A percentile compares a stretch with the other conserved stretches of the same genome.
phyloP scores from a whole-genome alignment of 495 filamentous ascomycete genomes.

The Penicillium soppii region DNA sequence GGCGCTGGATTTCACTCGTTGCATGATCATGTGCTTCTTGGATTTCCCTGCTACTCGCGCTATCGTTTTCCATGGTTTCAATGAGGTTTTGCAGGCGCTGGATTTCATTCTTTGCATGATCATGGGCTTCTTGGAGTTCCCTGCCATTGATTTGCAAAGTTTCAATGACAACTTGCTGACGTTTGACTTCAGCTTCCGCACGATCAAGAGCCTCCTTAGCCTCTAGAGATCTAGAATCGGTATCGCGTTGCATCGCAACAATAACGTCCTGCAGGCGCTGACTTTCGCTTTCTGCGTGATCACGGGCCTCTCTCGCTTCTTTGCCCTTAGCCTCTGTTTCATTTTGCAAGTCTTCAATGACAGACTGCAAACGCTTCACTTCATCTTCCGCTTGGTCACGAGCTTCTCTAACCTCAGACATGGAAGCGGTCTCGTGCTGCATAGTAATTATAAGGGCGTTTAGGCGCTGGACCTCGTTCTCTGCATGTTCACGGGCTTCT shows the following conservation, averaged over 20 bases:
- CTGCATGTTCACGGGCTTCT: constrained; percentile 28
- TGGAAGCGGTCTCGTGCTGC: background rate
- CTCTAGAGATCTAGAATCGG: constrained; percentile 10
- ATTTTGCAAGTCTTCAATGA: constrained; percentile 5
- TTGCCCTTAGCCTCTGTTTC: background rate
- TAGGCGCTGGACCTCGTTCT: constrained; percentile 17
- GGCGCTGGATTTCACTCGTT: constrained; percentile 19
- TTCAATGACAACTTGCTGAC: constrained; percentile 16
- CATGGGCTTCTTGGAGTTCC: constrained; percentile 2
- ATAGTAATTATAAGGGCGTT: constrained; percentile 9
- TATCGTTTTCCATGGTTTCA: background rate
- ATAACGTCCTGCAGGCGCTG: background rate
- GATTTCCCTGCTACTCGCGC: constrained; percentile 12
- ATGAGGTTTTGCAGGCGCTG: background rate
- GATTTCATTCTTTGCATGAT: background rate
- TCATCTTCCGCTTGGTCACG: constrained; percentile 8
- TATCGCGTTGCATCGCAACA: background rate
- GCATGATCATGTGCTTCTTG: constrained; percentile 7
- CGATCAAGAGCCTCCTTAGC: constrained; percentile 11
- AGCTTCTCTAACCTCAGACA: constrained; percentile 8
- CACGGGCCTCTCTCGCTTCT: background rate
- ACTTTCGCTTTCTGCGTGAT: constrained; percentile 2
- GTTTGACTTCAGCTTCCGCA: constrained; percentile 17
- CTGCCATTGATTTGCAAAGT: constrained; percentile 4
- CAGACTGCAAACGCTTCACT: constrained; percentile 12